Evolutionary conservation across 225 moss, liverwort and hornwort genomes (phyloP).

Genomic region (Antitrichia curtipendula): DNA sequence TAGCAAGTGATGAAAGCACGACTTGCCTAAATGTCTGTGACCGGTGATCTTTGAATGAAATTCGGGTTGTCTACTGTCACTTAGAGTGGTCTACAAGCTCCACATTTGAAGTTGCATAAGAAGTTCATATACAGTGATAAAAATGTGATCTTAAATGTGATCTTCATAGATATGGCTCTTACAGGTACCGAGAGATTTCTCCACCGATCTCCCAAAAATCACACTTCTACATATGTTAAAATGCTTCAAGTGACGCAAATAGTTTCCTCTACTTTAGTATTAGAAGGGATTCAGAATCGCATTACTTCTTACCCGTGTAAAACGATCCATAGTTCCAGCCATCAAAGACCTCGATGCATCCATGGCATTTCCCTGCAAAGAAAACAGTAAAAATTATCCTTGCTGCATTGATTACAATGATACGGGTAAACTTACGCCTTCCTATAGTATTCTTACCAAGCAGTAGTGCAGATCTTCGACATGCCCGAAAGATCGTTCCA

Average conservation of each 20-base stretch:
- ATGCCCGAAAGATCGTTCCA: background rate
- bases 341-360: constrained; percentile 79
- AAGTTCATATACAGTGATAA: background rate
- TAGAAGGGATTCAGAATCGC: background rate
- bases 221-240: background rate
- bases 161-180: background rate
- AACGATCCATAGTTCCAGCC: constrained; percentile 84
- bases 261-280: background rate
- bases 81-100: background rate
- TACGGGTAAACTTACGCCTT: background rate
- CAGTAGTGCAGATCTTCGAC: background rate
- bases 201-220: background rate
- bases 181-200: background rate
- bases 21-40: background rate
- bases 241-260: background rate
- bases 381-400: background rate
- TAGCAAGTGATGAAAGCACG: background rate
- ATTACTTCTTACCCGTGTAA: constrained; percentile 42
- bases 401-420: background rate
- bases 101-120: background rate
- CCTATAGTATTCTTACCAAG: background rate
- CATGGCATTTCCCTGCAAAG: constrained; percentile 83
- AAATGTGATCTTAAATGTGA: background rate
- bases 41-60: background rate
- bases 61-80: background rate